phyloP scores from a whole-genome alignment of 768 basidiomycete species.

The Kwoniella sp. region DNA sequence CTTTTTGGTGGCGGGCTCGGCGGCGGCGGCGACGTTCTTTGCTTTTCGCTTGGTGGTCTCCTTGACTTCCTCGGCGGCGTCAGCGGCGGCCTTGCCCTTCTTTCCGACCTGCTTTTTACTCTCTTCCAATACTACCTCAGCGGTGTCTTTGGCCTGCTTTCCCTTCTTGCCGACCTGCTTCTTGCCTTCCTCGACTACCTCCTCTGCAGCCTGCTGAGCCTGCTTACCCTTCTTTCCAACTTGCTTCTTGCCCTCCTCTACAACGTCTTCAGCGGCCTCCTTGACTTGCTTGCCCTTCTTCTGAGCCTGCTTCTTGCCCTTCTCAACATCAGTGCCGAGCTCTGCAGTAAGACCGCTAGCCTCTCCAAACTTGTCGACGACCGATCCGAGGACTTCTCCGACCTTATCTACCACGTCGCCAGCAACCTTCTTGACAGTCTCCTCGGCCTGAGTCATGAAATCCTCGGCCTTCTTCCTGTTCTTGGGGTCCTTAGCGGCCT shows the following conservation, averaged over 20 bases:
- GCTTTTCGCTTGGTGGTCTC: constrained; percentile 27
- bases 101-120: constrained; percentile 26
- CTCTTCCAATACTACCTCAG: constrained; percentile 18
- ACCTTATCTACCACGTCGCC: constrained; percentile 33
- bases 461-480: constrained; percentile 52
- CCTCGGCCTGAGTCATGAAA: constrained; percentile 36
- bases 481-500: constrained; percentile 38
- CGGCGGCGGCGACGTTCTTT: constrained; percentile 25
- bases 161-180: constrained; percentile 28
- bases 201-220: constrained; percentile 16
- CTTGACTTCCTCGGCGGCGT: constrained; percentile 17
- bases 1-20: constrained; percentile 25
- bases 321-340: constrained; percentile 26
- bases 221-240: constrained; percentile 27
- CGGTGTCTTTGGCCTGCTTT: constrained; percentile 15
- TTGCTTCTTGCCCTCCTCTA: constrained; percentile 26
- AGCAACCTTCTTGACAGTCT: constrained; percentile 34
- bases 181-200: constrained; percentile 14
- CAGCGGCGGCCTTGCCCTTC: constrained; percentile 18
- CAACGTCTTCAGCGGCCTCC: constrained; percentile 17
- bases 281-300: constrained; percentile 39
- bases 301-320: constrained; percentile 20
- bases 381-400: constrained; percentile 30
- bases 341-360: constrained; percentile 37
- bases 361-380: constrained; percentile 35